A percentile compares a stretch with the other conserved stretches of the same genome.
phyloP scores from a whole-genome alignment of 2,329 filamentous ascomycete species.

The Sphaceloma murrayae region DNA sequence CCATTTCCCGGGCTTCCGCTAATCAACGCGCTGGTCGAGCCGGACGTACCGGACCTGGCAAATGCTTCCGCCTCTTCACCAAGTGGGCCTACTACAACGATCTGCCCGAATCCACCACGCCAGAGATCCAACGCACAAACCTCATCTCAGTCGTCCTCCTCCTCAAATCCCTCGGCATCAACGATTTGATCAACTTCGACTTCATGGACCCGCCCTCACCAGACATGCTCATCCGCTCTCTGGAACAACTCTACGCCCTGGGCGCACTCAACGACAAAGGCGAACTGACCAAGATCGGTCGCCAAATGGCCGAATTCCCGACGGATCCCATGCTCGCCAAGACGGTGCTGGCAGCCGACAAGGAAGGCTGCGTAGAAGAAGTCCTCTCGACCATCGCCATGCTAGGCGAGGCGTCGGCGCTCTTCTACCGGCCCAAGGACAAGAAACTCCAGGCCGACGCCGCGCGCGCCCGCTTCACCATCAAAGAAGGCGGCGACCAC shows the following conservation, averaged over 20 bases:
- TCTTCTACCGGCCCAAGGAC: slow-evolving; percentile 94
- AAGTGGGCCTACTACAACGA: slow-evolving; percentile 84
- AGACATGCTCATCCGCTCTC: slow-evolving; percentile 75
- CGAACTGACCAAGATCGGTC: slow-evolving; percentile 78
- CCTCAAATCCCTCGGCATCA: slow-evolving; percentile 82
- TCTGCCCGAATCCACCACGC: slow-evolving; percentile 81
- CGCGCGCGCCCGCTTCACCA: slow-evolving; percentile 76
- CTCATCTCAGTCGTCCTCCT: slow-evolving; percentile 75
- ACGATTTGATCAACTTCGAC: slow-evolving; percentile 86
- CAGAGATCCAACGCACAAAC: slow-evolving; percentile 87
- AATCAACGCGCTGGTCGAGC: slow-evolving; percentile 90
- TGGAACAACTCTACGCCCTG: slow-evolving; percentile 86
- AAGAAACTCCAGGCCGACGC: slow-evolving; percentile 95
- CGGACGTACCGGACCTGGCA: slow-evolving; percentile 82
- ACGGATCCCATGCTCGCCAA: slow-evolving; percentile 88
- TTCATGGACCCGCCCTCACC: slow-evolving; percentile 91
- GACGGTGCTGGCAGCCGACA: slow-evolving; percentile 76
- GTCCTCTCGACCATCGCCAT: slow-evolving; percentile 89
- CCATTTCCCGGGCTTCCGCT: slow-evolving; percentile 82
- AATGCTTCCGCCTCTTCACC: slow-evolving; percentile 88
- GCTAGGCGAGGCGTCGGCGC: slow-evolving; percentile 74
- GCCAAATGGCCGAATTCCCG: slow-evolving; percentile 92
- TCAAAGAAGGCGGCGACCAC: slow-evolving; percentile 86
- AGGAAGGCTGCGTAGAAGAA: slow-evolving; percentile 88
- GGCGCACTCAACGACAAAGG: slow-evolving; percentile 83